Conservation (phyloP, 2,329 filamentous ascomycete species). For the Phialemoniopsis sp. region DNA sequence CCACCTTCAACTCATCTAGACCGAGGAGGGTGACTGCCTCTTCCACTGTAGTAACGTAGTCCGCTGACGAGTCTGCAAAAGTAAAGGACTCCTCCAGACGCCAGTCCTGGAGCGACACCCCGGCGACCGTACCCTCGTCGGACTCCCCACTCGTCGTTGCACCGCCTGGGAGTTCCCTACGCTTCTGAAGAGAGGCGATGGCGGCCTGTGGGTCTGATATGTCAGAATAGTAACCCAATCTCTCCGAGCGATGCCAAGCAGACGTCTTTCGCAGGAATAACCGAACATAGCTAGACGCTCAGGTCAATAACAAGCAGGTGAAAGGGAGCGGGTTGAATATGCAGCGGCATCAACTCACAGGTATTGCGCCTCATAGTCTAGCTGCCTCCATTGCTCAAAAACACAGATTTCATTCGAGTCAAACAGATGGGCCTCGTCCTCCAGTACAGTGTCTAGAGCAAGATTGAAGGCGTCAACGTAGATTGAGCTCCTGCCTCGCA, state of each 20-base stretch:
- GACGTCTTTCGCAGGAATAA: constrained; percentile 90
- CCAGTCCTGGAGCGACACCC: constrained; percentile 33
- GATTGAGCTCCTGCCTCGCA: constrained; percentile 77
- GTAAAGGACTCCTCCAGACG: constrained; percentile 56
- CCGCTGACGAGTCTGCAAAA: constrained; percentile 76
- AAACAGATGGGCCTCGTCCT: constrained; percentile 86
- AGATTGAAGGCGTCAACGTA: constrained; percentile 98
- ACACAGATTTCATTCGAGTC: constrained; percentile 72
- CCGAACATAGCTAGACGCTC: constrained; percentile 76
- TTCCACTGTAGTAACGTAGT: constrained; percentile 71
- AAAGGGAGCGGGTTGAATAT: too few relatives aligned
- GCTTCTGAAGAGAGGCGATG: constrained; percentile 58
- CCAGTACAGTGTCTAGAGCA: constrained; percentile 81
- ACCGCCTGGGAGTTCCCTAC: constrained; percentile 46
- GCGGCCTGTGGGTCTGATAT: constrained; percentile 69
- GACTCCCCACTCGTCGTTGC: constrained; percentile 9
- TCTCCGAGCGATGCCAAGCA: constrained; percentile 80
- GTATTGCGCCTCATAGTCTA: constrained; percentile 86
- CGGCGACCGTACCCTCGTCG: constrained; percentile 15
- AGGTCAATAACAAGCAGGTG: too few relatives aligned
- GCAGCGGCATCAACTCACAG: constrained; percentile 51
- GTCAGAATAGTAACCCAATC: constrained; percentile 77
- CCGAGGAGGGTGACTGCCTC: constrained; percentile 78
- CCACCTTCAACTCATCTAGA: constrained; percentile 79
- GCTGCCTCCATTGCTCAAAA: constrained; percentile 68